phyloP scores from a whole-genome alignment of 2,329 filamentous ascomycete species.

The Aspergillus sp. region DNA sequence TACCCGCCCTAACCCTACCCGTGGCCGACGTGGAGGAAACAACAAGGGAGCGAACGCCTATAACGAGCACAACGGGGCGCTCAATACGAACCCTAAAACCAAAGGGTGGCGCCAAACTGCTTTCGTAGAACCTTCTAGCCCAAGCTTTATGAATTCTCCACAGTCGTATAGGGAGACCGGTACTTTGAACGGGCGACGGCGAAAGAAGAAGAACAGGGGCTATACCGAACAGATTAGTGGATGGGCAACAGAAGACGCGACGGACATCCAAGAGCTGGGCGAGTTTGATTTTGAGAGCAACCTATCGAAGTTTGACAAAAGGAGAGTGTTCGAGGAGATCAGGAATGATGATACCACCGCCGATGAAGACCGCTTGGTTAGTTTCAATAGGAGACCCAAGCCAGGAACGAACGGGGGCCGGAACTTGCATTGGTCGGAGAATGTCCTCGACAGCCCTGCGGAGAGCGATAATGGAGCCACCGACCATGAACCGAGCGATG shows the following conservation, averaged over 20 bases:
- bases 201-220: slow-evolving; percentile 49
- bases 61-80: slow-evolving; percentile 38
- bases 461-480: slow-evolving; percentile 75
- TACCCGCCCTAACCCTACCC: slow-evolving; percentile 36
- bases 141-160: slow-evolving; percentile 44
- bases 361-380: slow-evolving; percentile 88
- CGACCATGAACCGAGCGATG: slow-evolving; percentile 47
- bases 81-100: slow-evolving; percentile 50
- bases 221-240: slow-evolving; percentile 70
- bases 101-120: slow-evolving; percentile 73
- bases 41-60: slow-evolving; percentile 46
- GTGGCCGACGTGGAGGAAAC: slow-evolving; percentile 52
- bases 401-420: slow-evolving; percentile 79
- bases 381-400: slow-evolving; percentile 73
- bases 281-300: slow-evolving; percentile 94
- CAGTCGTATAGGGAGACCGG: slow-evolving; percentile 33
- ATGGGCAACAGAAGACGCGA: slow-evolving; percentile 95
- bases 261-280: slow-evolving; percentile 87
- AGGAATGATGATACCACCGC: slow-evolving; percentile 84
- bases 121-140: slow-evolving; percentile 60
- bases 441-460: slow-evolving; percentile 75
- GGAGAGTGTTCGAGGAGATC: slow-evolving; percentile 88
- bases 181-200: slow-evolving; percentile 44
- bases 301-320: slow-evolving; percentile 93
- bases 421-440: slow-evolving; percentile 89